phyloP scores from a whole-genome alignment of 2,329 filamentous ascomycete genomes.

The Xylariaceae sp. region DNA sequence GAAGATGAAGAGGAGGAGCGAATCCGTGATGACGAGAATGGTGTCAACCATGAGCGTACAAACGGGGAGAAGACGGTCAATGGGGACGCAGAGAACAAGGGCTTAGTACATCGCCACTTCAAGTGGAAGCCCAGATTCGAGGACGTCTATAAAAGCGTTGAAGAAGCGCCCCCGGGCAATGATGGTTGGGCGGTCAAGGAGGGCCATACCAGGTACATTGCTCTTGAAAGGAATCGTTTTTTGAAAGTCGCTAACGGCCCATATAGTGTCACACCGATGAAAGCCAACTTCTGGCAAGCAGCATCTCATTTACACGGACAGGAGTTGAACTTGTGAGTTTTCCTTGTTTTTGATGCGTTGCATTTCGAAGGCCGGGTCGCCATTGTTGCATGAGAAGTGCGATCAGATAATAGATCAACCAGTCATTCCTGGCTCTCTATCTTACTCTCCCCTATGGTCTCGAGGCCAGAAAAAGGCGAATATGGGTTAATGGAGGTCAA shows the following conservation, averaged over 20 bases:
- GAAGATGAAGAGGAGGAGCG: slow-evolving; percentile 66
- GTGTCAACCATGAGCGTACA: slow-evolving; percentile 30
- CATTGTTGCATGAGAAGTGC: slow-evolving; percentile 7
- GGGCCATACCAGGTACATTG: slow-evolving; percentile 68
- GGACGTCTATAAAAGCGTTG: slow-evolving; percentile 84
- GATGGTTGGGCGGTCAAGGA: slow-evolving; percentile 92
- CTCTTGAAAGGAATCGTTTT: slow-evolving; percentile 26
- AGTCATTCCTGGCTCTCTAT: slow-evolving; percentile 1
- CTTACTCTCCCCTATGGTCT: slow-evolving; percentile 10
- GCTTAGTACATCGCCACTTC: slow-evolving; percentile 78
- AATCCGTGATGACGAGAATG: slow-evolving; percentile 56
- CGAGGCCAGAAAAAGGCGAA: slow-evolving; percentile 16
- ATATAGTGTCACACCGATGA: slow-evolving; percentile 76
- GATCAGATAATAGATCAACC: slow-evolving; percentile 17
- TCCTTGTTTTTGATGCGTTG: slow-evolving; percentile 29
- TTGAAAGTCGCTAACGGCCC: slow-evolving; percentile 8
- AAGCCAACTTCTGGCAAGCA: slow-evolving; percentile 86
- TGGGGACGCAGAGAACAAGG: slow-evolving; percentile 33
- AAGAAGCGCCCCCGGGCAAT: slow-evolving; percentile 70
- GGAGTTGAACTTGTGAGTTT: slow-evolving; percentile 79
- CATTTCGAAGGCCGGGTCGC: slow-evolving; percentile 18
- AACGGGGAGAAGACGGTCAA: slow-evolving; percentile 25
- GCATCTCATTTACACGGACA: slow-evolving; percentile 55
- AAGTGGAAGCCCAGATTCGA: slow-evolving; percentile 87
- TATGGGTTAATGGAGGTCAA: background rate